Percentiles rank a stretch among this genome's conserved stretches.
Conservation (phyloP, 177 flowering plant genomes). For the Vitis hybrid region DNA sequence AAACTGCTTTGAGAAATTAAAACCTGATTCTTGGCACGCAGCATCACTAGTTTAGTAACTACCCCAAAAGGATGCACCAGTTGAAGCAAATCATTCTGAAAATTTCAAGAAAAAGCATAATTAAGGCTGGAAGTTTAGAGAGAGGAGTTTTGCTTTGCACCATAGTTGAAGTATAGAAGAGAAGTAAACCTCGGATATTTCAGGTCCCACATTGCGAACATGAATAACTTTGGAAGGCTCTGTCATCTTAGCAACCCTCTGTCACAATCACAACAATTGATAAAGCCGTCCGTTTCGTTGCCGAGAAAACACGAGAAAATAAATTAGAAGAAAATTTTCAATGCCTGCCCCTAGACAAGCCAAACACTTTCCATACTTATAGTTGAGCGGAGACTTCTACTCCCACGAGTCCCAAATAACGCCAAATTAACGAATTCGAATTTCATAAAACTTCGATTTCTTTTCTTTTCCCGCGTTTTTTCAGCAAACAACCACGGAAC, state of each 20-base stretch:
- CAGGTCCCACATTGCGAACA: constrained; percentile 65
- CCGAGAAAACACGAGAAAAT: neutral
- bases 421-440: neutral
- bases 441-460: neutral
- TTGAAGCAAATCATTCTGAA: constrained; percentile 54
- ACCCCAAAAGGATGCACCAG: constrained; percentile 63
- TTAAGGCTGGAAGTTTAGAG: too few relatives aligned
- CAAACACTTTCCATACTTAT: neutral
- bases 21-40: constrained; percentile 74
- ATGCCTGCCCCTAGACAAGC: too few relatives aligned
- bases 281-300: neutral
- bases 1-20: neutral
- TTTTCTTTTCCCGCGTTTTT: neutral
- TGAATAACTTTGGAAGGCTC: constrained; percentile 73
- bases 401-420: neutral
- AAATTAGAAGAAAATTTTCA: neutral
- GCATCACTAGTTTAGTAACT: constrained; percentile 58
- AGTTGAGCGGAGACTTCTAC: neutral
- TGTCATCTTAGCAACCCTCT: constrained; percentile 30
- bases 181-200: constrained; percentile 57
- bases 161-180: neutral
- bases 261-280: neutral
- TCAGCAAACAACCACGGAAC: neutral
- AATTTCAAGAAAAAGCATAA: neutral
- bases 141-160: too few relatives aligned